Conservation (phyloP, 768 basidiomycete genomes). For the Psilocybe cubensis region DNA sequence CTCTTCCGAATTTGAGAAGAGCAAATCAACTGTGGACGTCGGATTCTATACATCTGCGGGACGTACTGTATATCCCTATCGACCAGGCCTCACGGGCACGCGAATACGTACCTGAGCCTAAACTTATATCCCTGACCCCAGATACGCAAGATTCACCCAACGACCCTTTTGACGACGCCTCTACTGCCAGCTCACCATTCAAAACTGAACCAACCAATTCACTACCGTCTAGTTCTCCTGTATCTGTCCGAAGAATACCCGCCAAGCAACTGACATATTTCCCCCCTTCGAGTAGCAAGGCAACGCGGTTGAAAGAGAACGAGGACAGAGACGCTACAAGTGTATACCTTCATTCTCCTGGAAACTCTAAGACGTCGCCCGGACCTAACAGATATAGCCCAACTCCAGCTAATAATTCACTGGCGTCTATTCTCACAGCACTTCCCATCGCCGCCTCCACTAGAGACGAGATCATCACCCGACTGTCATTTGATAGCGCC, state of each 20-base stretch:
- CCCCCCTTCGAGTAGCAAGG: slow-evolving; percentile 44
- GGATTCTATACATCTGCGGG: slow-evolving; percentile 89
- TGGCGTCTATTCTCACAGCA: slow-evolving; percentile 47
- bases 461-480: slow-evolving; percentile 55
- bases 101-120: slow-evolving; percentile 31
- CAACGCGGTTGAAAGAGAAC: slow-evolving; percentile 15
- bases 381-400: slow-evolving; percentile 31
- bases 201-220: slow-evolving; percentile 9
- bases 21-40: slow-evolving; percentile 94
- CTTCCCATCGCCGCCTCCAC: slow-evolving; percentile 57
- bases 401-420: slow-evolving; percentile 35
- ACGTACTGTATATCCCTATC: slow-evolving; percentile 79
- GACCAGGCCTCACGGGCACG: slow-evolving; percentile 55
- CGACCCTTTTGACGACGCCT: slow-evolving; percentile 17
- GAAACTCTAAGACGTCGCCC: slow-evolving; percentile 19
- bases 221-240: slow-evolving; percentile 18
- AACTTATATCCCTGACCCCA: slow-evolving; percentile 29
- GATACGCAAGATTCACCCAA: slow-evolving; percentile 17
- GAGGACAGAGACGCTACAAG: slow-evolving; percentile 9
- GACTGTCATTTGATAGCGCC: slow-evolving; percentile 57
- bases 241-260: slow-evolving; percentile 49
- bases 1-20: slow-evolving; percentile 78
- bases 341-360: slow-evolving; percentile 6
- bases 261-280: slow-evolving; percentile 58
- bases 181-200: slow-evolving; percentile 9